Evolutionary conservation across 1,284 basidiomycete species (phyloP).

Genomic region (Vanrija sp.): DNA sequence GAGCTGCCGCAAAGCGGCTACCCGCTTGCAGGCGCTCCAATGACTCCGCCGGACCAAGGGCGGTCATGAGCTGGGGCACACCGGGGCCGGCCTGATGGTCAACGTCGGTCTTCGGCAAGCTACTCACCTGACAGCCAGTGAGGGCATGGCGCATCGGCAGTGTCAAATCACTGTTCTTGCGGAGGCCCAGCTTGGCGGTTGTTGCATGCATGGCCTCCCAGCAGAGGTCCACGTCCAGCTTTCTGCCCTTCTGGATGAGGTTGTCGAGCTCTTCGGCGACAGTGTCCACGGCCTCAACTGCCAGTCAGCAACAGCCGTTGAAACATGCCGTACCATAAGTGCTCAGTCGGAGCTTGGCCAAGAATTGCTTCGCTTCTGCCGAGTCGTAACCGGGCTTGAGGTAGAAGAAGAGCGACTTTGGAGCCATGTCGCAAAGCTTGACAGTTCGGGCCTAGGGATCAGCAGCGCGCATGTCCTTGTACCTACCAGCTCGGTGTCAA

Average conservation of each 20-base stretch:
- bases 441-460: constrained; percentile 61
- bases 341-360: constrained; percentile 50
- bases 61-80: constrained; percentile 30
- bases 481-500: constrained; percentile 46
- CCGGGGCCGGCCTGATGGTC: constrained; percentile 28
- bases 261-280: constrained; percentile 13
- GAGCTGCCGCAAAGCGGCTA: neutral
- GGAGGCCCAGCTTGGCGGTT: constrained; percentile 49
- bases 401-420: constrained; percentile 70
- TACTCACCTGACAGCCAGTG: constrained; percentile 69
- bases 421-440: constrained; percentile 64
- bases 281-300: constrained; percentile 20
- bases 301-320: constrained; percentile 5
- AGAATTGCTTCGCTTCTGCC: constrained; percentile 58
- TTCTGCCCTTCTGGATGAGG: constrained; percentile 16
- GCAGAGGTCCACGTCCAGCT: constrained; percentile 33
- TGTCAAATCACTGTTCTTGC: constrained; percentile 59
- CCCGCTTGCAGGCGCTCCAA: constrained; percentile 22
- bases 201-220: constrained; percentile 54
- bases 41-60: constrained; percentile 25
- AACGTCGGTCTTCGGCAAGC: neutral
- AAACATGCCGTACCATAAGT: constrained; percentile 50
- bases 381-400: constrained; percentile 59
- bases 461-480: neutral
- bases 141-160: constrained; percentile 68